Conservation (phyloP, 2,329 filamentous ascomycete species). For the Aspergillus sp. region DNA sequence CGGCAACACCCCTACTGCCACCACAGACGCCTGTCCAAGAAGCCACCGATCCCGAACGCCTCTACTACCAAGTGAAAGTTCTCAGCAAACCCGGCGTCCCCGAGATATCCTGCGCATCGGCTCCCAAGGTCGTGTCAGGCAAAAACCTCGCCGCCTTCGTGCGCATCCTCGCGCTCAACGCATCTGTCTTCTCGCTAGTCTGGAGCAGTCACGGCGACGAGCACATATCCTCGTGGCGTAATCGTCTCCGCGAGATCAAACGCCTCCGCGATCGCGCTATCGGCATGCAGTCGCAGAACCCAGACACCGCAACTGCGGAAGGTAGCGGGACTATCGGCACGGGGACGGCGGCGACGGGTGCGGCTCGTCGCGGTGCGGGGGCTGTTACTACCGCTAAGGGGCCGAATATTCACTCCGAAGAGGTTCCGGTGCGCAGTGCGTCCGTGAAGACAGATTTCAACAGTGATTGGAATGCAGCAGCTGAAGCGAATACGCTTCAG, state of each 20-base stretch:
- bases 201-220: slow-evolving; percentile 70
- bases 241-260: slow-evolving; percentile 75
- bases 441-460: slow-evolving; percentile 27
- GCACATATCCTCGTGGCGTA: slow-evolving; percentile 82
- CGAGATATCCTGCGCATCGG: slow-evolving; percentile 79
- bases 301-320: slow-evolving; percentile 7
- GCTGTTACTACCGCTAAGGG: slow-evolving; percentile 12
- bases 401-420: slow-evolving; percentile 31
- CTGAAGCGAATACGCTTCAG: slow-evolving; percentile 31
- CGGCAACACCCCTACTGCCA: too few species aligned
- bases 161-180: slow-evolving; percentile 80
- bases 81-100: slow-evolving; percentile 84
- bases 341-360: too few species aligned
- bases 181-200: slow-evolving; percentile 86
- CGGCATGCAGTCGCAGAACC: slow-evolving; percentile 19
- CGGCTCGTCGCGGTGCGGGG: too few species aligned
- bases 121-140: slow-evolving; percentile 80
- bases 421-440: slow-evolving; percentile 22
- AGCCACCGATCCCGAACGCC: background rate
- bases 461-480: slow-evolving; percentile 30
- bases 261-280: slow-evolving; percentile 58
- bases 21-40: background rate
- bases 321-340: too few species aligned
- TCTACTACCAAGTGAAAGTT: slow-evolving; percentile 81
- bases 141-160: slow-evolving; percentile 77